Conservation (phyloP, 2,329 filamentous ascomycete species). For the Aspergillus sp. region DNA sequence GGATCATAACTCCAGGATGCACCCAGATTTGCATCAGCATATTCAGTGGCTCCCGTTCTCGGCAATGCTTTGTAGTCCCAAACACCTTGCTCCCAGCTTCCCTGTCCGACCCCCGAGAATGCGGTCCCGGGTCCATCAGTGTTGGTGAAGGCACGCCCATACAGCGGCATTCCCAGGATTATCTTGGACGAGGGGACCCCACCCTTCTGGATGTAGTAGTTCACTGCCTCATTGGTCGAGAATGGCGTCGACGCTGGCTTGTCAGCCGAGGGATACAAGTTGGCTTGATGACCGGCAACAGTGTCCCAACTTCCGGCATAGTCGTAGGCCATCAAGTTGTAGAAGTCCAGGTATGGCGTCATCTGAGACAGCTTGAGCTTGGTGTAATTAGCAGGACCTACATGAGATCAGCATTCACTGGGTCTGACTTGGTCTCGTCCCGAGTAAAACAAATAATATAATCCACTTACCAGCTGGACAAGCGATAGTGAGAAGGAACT, state of each 20-base stretch:
- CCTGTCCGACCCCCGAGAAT: constrained; percentile 71
- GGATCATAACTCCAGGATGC: constrained; percentile 79
- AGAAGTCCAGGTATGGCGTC: constrained; percentile 54
- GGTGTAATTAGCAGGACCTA: constrained; percentile 45
- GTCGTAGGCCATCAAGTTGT: constrained; percentile 77
- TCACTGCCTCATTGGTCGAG: constrained; percentile 68
- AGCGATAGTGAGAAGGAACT: constrained; percentile 53
- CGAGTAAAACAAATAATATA: background rate
- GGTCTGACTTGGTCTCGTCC: background rate
- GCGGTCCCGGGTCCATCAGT: constrained; percentile 73
- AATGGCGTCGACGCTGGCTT: constrained; percentile 73
- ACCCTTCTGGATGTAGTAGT: constrained; percentile 66
- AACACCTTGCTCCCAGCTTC: constrained; percentile 79
- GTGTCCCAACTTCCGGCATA: constrained; percentile 81
- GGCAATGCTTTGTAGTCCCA: constrained; percentile 89
- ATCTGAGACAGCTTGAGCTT: constrained; percentile 47
- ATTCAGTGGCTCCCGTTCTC: constrained; percentile 64
- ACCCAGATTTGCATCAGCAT: constrained; percentile 62
- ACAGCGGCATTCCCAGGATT: constrained; percentile 93
- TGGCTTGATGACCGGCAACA: constrained; percentile 75
- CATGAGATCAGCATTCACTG: background rate
- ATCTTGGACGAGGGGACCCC: constrained; percentile 68
- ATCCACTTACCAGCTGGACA: constrained; percentile 46
- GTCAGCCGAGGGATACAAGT: constrained; percentile 64
- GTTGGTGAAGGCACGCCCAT: constrained; percentile 80